phyloP scores from a whole-genome alignment of 2,329 filamentous ascomycete species.

The Aaosphaeria arxii region DNA sequence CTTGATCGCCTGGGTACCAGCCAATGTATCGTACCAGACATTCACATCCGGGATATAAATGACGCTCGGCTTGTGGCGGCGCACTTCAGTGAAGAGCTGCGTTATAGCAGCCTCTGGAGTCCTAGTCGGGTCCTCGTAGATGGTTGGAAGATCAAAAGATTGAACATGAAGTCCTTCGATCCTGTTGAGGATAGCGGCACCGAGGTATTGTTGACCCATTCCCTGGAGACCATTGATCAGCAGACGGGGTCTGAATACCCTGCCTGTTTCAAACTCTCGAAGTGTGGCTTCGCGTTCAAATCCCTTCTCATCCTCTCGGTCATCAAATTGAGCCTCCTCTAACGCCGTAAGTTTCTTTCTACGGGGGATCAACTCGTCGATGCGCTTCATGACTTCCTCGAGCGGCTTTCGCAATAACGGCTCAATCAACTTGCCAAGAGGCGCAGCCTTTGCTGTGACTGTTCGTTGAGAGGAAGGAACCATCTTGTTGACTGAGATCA shows the following conservation, averaged over 20 bases:
- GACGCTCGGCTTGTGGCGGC: constrained; percentile 90
- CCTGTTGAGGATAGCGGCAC: constrained; percentile 80
- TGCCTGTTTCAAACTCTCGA: constrained; percentile 73
- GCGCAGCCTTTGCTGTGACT: constrained; percentile 76
- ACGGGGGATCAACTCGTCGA: constrained; percentile 77
- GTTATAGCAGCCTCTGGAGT: constrained; percentile 86
- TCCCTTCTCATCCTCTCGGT: constrained; percentile 75
- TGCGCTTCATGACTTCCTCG: constrained; percentile 61
- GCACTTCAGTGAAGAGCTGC: constrained; percentile 85
- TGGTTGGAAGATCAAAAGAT: constrained; percentile 84
- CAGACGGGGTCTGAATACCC: constrained; percentile 84
- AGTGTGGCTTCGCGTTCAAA: constrained; percentile 79
- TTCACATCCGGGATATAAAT: constrained; percentile 92
- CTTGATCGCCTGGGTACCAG: constrained; percentile 62
- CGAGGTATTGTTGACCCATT: constrained; percentile 92
- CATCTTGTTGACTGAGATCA: constrained; percentile 95
- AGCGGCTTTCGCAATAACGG: constrained; percentile 77
- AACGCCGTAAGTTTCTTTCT: constrained; percentile 85
- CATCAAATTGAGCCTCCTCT: constrained; percentile 91
- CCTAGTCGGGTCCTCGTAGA: constrained; percentile 79
- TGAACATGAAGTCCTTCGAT: constrained; percentile 94
- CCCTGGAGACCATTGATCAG: constrained; percentile 78
- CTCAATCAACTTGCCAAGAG: constrained; percentile 75
- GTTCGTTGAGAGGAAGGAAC: constrained; percentile 92
- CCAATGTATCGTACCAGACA: constrained; percentile 73